phyloP scores from a whole-genome alignment of 768 basidiomycete species.

The Amanita fuliginea region DNA sequence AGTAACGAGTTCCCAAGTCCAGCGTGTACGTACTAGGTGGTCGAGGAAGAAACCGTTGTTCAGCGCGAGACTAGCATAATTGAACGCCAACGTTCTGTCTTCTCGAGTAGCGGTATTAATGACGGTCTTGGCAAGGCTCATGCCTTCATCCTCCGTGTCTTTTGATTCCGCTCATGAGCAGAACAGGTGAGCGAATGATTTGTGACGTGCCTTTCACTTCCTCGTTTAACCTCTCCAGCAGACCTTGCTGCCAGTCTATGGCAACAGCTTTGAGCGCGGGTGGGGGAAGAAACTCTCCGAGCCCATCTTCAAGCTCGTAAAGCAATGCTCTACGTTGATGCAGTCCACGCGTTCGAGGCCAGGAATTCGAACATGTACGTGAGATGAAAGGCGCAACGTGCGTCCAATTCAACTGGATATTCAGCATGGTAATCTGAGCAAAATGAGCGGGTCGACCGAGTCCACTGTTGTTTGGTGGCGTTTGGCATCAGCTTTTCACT shows the following conservation, averaged over 20 bases:
- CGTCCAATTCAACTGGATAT: conserved; percentile 15
- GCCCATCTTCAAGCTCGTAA: conserved; percentile 59
- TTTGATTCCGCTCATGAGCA: conserved; percentile 11
- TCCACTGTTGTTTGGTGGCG: conserved; percentile 15
- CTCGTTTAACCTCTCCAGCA: conserved; percentile 67
- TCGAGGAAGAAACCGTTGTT: conserved; percentile 96
- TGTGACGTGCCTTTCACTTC: conserved; percentile 52
- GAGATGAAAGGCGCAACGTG: neutral
- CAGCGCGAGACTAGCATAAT: conserved; percentile 83
- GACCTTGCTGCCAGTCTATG: conserved; percentile 78
- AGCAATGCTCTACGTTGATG: conserved; percentile 47
- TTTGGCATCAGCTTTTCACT: conserved; percentile 20
- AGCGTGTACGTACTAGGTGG: conserved; percentile 52
- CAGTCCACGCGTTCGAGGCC: conserved; percentile 23
- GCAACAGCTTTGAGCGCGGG: conserved; percentile 60
- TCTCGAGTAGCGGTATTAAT: conserved; percentile 51
- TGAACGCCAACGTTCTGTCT: conserved; percentile 63
- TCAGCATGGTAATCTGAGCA: neutral
- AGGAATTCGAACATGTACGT: conserved; percentile 7
- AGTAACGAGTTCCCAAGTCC: neutral
- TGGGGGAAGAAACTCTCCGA: conserved; percentile 73
- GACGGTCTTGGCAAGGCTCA: conserved; percentile 61
- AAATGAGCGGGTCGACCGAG: neutral
- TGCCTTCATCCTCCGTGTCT: conserved; percentile 48
- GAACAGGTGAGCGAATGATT: neutral